Conservation (phyloP, 1,284 basidiomycete genomes). For the Sanghuangporus weigelae region DNA sequence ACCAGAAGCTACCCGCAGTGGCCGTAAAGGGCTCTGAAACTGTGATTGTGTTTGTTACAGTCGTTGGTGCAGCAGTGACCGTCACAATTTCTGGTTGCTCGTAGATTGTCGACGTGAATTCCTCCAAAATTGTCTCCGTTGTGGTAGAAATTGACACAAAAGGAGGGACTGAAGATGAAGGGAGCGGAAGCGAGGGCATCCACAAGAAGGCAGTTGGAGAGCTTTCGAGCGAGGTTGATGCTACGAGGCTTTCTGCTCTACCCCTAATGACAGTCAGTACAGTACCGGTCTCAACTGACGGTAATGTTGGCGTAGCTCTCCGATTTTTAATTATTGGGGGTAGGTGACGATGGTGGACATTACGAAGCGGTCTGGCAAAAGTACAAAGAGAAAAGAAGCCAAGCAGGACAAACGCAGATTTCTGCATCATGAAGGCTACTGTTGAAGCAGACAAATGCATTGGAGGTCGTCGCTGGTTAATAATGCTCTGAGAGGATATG, state of each 20-base stretch:
- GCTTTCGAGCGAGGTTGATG: not conserved
- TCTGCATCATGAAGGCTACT: not conserved
- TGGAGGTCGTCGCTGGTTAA: not conserved
- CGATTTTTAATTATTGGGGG: not conserved
- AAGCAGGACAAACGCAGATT: not conserved
- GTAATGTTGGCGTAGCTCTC: not conserved
- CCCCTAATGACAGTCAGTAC: not conserved
- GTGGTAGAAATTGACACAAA: conserved; percentile 7
- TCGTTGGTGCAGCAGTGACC: conserved; percentile 28
- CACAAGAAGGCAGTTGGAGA: not conserved
- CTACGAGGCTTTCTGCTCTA: not conserved
- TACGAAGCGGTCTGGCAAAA: conserved; percentile 2
- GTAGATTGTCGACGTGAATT: conserved; percentile 24
- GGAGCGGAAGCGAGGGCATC: not conserved
- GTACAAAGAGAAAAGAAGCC: not conserved
- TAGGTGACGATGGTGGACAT: conserved; percentile 9
- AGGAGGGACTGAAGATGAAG: not conserved
- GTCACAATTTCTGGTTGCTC: conserved; percentile 32
- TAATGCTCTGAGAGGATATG: not conserved
- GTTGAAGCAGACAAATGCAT: not conserved
- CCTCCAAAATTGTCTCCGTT: conserved; percentile 4
- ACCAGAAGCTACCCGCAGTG: conserved; percentile 39
- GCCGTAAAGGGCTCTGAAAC: conserved; percentile 12
- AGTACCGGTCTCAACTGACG: not conserved
- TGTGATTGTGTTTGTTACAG: conserved; percentile 25